Evolutionary conservation across 2,329 filamentous ascomycete genomes (phyloP), one percentile per base, ranked within the genome.

Genomic region (Aspergillus awamori): DNA sequence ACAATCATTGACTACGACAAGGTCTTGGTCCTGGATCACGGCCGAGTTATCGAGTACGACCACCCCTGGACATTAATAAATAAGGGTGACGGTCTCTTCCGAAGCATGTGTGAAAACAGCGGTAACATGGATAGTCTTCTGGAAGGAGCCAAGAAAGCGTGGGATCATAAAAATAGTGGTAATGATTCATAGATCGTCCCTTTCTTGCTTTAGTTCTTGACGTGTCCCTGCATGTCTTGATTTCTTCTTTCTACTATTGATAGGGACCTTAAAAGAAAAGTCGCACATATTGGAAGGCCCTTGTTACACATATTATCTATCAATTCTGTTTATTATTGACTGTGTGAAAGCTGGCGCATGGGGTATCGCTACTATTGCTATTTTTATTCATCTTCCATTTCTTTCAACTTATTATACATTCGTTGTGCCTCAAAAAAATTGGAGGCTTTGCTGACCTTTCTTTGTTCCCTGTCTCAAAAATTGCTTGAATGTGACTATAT

Each of bases 1-100:
- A 99, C 95, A 0, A 98, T 99, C 76, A 93, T 95, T 28, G 95
- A 99, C 75, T 99, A 98, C 72, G 95, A 99, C 80, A 97, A 96
- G 81, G 94, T 99, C 13, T 82, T 99, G 15, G 93, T 99, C 11
- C 82, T 99, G 4, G 95, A 99, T 72, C 92, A 93, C 74, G 95
- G 95, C 8, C 79, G 86, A 62, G 89, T 98, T 20, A 85, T 95
- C 5, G 94, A 99, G 78, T 99, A 87, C 73, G 95, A 88, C n/a
- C 90, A 96, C 71, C 95, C 95, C 0, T 93, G 89, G 80, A 88
- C 92, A 67, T 81, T 99, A 55, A 84, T 97, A 65, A 85, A 83
- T 72, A 89, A 88, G 69, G 81, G 90, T 60, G 86, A 85, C 2
- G 89, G 92, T 4, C 77, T 83, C 8, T 90, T 91, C 75, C 81